A percentile compares a stretch with the other conserved stretches of the same genome.
Conservation (phyloP, 1,139 yeast genomes). For the Hanseniaspora sp. region DNA sequence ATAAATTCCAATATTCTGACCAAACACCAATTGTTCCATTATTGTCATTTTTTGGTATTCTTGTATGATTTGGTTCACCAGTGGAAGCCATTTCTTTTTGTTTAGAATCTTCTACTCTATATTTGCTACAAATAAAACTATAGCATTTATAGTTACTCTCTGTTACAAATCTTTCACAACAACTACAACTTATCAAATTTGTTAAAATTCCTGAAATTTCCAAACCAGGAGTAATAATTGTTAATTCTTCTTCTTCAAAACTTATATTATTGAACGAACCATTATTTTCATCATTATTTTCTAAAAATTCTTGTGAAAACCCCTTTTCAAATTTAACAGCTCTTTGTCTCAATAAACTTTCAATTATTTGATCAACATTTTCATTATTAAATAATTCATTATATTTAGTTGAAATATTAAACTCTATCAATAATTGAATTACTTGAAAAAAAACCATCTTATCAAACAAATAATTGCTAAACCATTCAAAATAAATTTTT, state of each 20-base stretch:
- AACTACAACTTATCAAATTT: conserved; percentile 32
- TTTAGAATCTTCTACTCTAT: conserved; percentile 11
- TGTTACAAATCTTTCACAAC: conserved; percentile 20
- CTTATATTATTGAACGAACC: background rate
- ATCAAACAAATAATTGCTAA: conserved; percentile 35
- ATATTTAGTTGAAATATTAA: conserved; percentile 27
- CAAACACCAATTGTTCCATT: conserved; percentile 43
- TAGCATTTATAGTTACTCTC: conserved; percentile 12
- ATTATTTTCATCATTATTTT: background rate
- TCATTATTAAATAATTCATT: conserved; percentile 30
- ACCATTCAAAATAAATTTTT: conserved; percentile 32
- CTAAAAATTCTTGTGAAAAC: conserved; percentile 2
- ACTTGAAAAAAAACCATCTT: conserved; percentile 46
- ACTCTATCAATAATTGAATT: conserved; percentile 40
- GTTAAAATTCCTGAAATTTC: conserved; percentile 39
- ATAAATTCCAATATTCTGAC: conserved; percentile 65
- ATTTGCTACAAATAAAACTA: conserved; percentile 14
- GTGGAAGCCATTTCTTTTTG: background rate
- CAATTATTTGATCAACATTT: conserved; percentile 38
- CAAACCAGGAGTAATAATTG: conserved; percentile 27
- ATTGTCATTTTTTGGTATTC: conserved; percentile 22
- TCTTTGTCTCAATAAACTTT: conserved; percentile 36
- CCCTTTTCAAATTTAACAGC: conserved; percentile 36
- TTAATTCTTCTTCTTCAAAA: conserved; percentile 20
- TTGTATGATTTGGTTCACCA: background rate